Evolutionary conservation across 2,329 filamentous ascomycete species (phyloP).

Genomic region (Sphaerulina musiva): DNA sequence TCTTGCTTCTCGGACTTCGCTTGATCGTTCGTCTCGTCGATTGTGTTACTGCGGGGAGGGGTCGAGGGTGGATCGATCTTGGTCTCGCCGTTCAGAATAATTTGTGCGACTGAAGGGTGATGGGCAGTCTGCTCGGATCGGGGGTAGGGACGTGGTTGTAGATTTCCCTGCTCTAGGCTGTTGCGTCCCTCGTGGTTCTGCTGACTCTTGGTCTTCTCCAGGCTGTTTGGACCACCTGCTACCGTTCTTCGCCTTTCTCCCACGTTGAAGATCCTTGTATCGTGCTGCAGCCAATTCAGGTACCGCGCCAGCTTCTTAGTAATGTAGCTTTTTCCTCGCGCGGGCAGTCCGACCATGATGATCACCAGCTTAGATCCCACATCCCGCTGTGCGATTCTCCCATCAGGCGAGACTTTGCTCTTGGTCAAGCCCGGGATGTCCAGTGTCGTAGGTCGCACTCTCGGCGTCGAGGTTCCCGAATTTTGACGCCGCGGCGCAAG

Average conservation of each 20-base stretch:
- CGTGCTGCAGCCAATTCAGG: conserved; percentile 94
- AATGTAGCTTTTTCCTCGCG: conserved; percentile 95
- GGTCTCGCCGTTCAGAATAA: conserved; percentile 53
- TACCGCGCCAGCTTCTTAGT: conserved; percentile 97
- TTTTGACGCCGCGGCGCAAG: conserved; percentile 57
- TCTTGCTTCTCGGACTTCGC: conserved; percentile 25
- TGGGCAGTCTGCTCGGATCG: conserved; percentile 12
- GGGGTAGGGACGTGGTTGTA: conserved; percentile 11
- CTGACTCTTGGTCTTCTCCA: conserved; percentile 30
- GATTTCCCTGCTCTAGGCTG: conserved; percentile 10
- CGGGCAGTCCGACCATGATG: conserved; percentile 94
- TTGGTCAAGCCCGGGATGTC: conserved; percentile 95
- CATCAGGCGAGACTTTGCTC: conserved; percentile 91
- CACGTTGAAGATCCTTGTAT: conserved; percentile 94
- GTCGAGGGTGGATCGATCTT: conserved; percentile 34
- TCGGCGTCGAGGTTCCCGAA: conserved; percentile 70
- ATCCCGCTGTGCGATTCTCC: conserved; percentile 86
- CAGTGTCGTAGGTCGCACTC: conserved; percentile 84
- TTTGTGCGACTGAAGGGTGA: conserved; percentile 45
- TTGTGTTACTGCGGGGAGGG: conserved; percentile 17
- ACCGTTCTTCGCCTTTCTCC: conserved; percentile 81
- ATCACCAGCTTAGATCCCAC: conserved; percentile 95
- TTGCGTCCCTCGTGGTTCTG: conserved; percentile 5
- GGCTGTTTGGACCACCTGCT: conserved; percentile 49
- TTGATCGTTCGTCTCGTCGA: conserved; percentile 9